phyloP scores from a whole-genome alignment of 1,139 yeast genomes.

The Lodderomyces parapsilosis region DNA sequence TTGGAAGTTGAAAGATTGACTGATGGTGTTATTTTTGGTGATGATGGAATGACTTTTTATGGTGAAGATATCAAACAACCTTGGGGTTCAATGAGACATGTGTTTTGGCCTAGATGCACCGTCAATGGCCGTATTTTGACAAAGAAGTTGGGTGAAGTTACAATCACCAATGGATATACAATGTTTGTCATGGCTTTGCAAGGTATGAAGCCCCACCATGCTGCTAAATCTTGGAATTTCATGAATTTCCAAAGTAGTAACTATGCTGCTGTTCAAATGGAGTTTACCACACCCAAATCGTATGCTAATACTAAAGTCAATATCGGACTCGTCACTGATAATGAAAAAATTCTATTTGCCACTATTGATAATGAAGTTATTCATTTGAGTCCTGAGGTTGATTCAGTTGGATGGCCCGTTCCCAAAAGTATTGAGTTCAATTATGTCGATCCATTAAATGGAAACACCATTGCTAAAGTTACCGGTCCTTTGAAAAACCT shows the following conservation, averaged over 20 bases:
- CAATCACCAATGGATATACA: slow-evolving; percentile 52
- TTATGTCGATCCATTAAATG: slow-evolving; percentile 32
- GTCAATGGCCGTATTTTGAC: slow-evolving; percentile 61
- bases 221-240: slow-evolving; percentile 96
- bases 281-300: slow-evolving; percentile 89
- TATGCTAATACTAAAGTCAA: slow-evolving; percentile 82
- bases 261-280: slow-evolving; percentile 83
- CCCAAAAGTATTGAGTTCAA: slow-evolving; percentile 68
- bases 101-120: slow-evolving; percentile 90
- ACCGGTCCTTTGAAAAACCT: slow-evolving; percentile 55
- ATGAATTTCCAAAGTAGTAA: slow-evolving; percentile 80
- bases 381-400: slow-evolving; percentile 60
- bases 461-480: slow-evolving; percentile 31
- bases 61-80: slow-evolving; percentile 82
- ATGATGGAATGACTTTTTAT: slow-evolving; percentile 78
- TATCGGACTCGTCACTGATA: slow-evolving; percentile 68
- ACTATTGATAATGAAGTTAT: slow-evolving; percentile 64
- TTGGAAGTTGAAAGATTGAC: slow-evolving; percentile 58
- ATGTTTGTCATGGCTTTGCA: slow-evolving; percentile 98
- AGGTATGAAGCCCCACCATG: slow-evolving; percentile 99
- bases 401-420: slow-evolving; percentile 90
- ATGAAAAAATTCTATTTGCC: slow-evolving; percentile 63
- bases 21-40: slow-evolving; percentile 90
- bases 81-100: slow-evolving; percentile 97
- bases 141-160: slow-evolving; percentile 20